Evolutionary conservation across 371 early-diverging fungal species (phyloP), one percentile per base, ranked within the genome.

Genomic region (Mycotypha africana): DNA sequence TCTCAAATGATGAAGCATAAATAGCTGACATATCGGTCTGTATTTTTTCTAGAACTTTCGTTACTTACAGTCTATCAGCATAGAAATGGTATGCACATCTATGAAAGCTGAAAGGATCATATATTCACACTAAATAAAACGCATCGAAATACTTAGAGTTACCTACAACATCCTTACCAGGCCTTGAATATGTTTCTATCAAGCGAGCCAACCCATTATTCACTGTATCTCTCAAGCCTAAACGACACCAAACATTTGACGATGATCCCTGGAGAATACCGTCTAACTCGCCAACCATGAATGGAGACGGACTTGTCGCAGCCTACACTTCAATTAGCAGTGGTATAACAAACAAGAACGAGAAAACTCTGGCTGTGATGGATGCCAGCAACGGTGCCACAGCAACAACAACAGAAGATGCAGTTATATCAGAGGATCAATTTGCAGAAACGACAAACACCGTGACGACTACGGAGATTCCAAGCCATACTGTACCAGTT

Each of bases 241-340:
- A 9, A 33, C 45, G 52, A 32, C 45, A 53, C 42, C 41, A 48
- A 24, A 39, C 35, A 4, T 58, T 34, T 30, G 58, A 58, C 30
- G 58, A 53, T 45, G 58, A 58, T 49, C 58, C 58, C 3, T 58
- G 58, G 58, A 34, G 57, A 37, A 17, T 45, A 4, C 17, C 47
- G 1, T 33, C 42, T 14, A 38, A 46, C 25, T 50, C 56, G 2
- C 25, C 50, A n/a, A 37, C 21, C n/a, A 28, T 12, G 30, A 28
- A 12, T 28, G n/a, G n/a, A n/a, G n/a, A n/a, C n/a, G n/a, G n/a
- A n/a, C n/a, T n/a, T n/a, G n/a, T n/a, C n/a, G n/a, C n/a, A n/a
- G n/a, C n/a, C n/a, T n/a, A n/a, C n/a, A n/a, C n/a, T n/a, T n/a
- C n/a, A n/a, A n/a, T n/a, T n/a, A n/a, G n/a, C n/a, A n/a, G n/a